Evolutionary conservation across 306 rosid genomes (phyloP), one percentile per base, ranked within the genome.

Genomic region (Ochetophila trinervis): DNA sequence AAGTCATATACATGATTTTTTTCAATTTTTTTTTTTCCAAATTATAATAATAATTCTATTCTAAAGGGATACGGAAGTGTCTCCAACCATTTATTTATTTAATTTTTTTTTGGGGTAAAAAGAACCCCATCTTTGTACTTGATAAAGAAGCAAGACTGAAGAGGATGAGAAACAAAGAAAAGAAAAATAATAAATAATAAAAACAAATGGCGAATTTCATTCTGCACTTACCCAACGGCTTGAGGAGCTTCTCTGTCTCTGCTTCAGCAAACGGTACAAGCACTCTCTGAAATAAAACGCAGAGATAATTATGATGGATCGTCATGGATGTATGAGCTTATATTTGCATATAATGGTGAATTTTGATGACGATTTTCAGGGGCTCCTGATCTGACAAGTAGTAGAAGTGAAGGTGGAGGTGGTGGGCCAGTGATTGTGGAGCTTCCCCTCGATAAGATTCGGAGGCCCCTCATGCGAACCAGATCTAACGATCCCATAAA

Each of bases 391-490:
- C 60, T 63, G 19, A 54, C 76, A n/a, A 73, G 79, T 66, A 72
- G 73, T 56, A 78, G 74, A 32, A 84, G 86, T 72, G 64, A 60
- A 50, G 81, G 83, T 18, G 58, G 73, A 47, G 84, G 81, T 42
- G 84, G 78, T 8, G 98, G 98, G 16, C 98, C 98, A 20, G 88
- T 84, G 78, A 81, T 89, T 34, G 3, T 89, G 80, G 98, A 93
- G 85, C 91, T 93, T 84, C 98, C 98, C 32, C 30, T 93, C 2
- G 97, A 87, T 53, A 87, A 89, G 94, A 93, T 93, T 30, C 82
- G 83, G 78, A 84, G 98, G 75, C 98, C 98, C 16, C 40, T 93
- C 65, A 82, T 89, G 98, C 81, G 89, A 72, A 93, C 97, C 5
- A 87, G 98, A 81, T 37, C 86, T 66, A 93, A 93, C 57, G 94